A percentile compares a stretch with the other conserved stretches of the same genome.
phyloP scores from a whole-genome alignment of 116 monocot species.

The Cymodocea nodosa region DNA sequence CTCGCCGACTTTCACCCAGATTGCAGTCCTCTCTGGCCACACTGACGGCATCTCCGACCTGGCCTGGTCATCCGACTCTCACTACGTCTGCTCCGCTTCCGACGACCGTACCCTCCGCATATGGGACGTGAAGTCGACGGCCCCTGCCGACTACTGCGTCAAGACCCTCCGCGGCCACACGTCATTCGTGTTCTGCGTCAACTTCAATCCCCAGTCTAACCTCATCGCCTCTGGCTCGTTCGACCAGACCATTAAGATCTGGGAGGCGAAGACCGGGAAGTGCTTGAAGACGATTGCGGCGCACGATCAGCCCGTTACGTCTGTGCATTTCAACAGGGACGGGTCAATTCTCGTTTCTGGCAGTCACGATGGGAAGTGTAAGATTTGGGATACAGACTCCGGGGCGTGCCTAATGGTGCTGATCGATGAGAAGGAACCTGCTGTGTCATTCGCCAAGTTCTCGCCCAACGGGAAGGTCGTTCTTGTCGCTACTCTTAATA shows the following conservation, averaged over 20 bases:
- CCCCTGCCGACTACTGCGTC: constrained; percentile 28
- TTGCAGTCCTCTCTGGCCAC: constrained; percentile 53
- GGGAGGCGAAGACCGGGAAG: constrained; percentile 57
- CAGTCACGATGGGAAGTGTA: constrained; percentile 82
- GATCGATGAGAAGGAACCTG: constrained; percentile 56
- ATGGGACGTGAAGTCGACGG: constrained; percentile 42
- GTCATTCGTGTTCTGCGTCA: constrained; percentile 79
- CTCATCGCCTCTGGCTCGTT: constrained; percentile 60
- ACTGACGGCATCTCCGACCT: constrained; percentile 73
- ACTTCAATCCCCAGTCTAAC: constrained; percentile 65
- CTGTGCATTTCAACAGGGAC: constrained; percentile 62
- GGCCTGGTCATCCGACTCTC: constrained; percentile 77
- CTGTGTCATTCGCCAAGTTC: constrained; percentile 84
- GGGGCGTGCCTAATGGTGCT: constrained; percentile 61
- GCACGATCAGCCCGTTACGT: constrained; percentile 56
- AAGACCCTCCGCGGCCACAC: constrained; percentile 57
- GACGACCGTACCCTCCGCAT: constrained; percentile 75
- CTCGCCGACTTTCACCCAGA: constrained; percentile 6
- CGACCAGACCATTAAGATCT: constrained; percentile 53
- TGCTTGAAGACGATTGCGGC: constrained; percentile 40
- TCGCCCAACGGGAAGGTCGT: constrained; percentile 90
- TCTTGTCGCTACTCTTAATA: constrained; percentile 64
- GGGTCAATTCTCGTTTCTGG: constrained; percentile 71
- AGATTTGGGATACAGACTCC: constrained; percentile 68
- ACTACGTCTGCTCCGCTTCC: constrained; percentile 83